Evolutionary conservation across 2,329 filamentous ascomycete genomes (phyloP).

Genomic region (Aspergillus eucalypticola): DNA sequence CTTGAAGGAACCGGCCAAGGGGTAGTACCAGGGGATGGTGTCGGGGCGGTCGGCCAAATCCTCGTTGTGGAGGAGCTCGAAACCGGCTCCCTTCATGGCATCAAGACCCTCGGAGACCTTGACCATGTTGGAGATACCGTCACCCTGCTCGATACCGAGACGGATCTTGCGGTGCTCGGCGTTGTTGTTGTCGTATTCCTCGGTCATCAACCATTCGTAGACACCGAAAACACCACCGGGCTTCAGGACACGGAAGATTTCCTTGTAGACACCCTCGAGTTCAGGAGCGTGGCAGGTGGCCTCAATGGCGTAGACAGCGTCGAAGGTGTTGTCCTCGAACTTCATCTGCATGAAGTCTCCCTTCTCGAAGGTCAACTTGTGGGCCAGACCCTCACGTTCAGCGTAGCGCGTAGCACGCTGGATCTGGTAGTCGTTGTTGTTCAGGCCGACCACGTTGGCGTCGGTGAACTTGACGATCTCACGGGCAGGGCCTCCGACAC

Average conservation of each 20-base stretch:
- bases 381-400: slow-evolving; percentile 72
- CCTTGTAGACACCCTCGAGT: slow-evolving; percentile 86
- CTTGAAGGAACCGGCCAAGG: slow-evolving; percentile 78
- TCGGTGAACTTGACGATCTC: slow-evolving; percentile 97
- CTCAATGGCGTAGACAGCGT: slow-evolving; percentile 95
- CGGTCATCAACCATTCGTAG: slow-evolving; percentile 99
- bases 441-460: slow-evolving; percentile 84
- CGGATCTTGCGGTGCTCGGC: slow-evolving; percentile 84
- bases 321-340: slow-evolving; percentile 88
- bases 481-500: slow-evolving; percentile 90
- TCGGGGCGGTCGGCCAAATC: slow-evolving; percentile 79
- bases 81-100: slow-evolving; percentile 85
- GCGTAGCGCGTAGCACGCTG: slow-evolving; percentile 87
- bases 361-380: slow-evolving; percentile 85
- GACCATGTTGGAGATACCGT: slow-evolving; percentile 98
- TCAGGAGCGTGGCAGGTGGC: slow-evolving; percentile 92
- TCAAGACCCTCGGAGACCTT: slow-evolving; percentile 75
- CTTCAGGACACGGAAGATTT: slow-evolving; percentile 94
- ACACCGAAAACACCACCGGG: slow-evolving; percentile 94
- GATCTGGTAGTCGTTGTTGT: slow-evolving; percentile 99
- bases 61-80: slow-evolving; percentile 78
- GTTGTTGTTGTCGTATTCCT: slow-evolving; percentile 88
- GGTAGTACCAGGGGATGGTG: slow-evolving; percentile 89
- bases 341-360: slow-evolving; percentile 99
- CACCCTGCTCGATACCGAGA: slow-evolving; percentile 89